Percentiles rank a stretch among this genome's conserved stretches.
Conservation (phyloP, 2,329 filamentous ascomycete species). For the Xylaria sp. region DNA sequence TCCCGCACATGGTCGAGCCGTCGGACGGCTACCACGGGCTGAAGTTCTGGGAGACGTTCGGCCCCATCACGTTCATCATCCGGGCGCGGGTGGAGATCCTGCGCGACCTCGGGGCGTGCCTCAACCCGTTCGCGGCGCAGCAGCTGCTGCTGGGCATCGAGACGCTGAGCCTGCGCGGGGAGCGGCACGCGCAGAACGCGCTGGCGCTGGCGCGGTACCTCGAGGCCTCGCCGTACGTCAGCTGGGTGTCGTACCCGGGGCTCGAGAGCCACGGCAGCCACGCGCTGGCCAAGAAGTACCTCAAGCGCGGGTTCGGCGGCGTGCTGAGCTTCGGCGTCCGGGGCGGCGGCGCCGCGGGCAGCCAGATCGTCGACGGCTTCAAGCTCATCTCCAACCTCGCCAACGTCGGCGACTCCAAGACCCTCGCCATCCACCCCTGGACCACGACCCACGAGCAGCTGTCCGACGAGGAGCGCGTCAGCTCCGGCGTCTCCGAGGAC, state of each 20-base stretch:
- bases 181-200: constrained; percentile 88
- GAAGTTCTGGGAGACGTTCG: constrained; percentile 95
- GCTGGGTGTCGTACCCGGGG: constrained; percentile 95
- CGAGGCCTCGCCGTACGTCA: constrained; percentile 82
- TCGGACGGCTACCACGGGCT: constrained; percentile 91
- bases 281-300: constrained; percentile 84
- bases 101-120: constrained; percentile 81
- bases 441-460: constrained; percentile 95
- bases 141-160: constrained; percentile 90
- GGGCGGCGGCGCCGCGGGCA: constrained; percentile 84
- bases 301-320: constrained; percentile 85
- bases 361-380: constrained; percentile 90
- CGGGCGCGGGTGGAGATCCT: constrained; percentile 89
- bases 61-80: constrained; percentile 82
- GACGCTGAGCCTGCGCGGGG: constrained; percentile 85
- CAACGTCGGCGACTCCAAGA: constrained; percentile 96
- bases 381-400: constrained; percentile 95
- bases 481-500: constrained; percentile 87
- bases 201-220: constrained; percentile 83
- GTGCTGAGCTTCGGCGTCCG: constrained; percentile 95
- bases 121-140: constrained; percentile 93
- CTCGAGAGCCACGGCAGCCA: constrained; percentile 84
- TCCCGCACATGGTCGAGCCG: constrained; percentile 92
- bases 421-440: constrained; percentile 94
- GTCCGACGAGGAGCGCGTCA: constrained; percentile 77